These are phyloP conservation scores for Cinnamomum chago DNA, from an alignment of 164 flowering plant genomes.

Conservation along the genomic window DNA sequence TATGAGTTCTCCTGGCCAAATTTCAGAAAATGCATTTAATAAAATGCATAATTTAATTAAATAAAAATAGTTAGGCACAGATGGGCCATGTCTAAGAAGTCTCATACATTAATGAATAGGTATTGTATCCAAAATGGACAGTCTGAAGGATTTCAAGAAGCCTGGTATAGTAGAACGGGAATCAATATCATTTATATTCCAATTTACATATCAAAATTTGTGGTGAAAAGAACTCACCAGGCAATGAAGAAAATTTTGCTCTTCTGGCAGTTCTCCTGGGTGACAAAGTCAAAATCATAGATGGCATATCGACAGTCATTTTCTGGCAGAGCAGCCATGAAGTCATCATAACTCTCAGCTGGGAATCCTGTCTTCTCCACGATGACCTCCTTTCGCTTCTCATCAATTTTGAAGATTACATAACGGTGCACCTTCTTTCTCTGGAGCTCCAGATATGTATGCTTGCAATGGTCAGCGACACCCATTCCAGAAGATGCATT, in stretches of 20 bases:
- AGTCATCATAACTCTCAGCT: slow-evolving; percentile 70
- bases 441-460: slow-evolving; percentile 49
- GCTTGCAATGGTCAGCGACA: slow-evolving; percentile 58
- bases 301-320: slow-evolving; percentile 77
- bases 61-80: not conserved
- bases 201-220: not conserved
- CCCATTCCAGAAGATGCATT: slow-evolving; percentile 73
- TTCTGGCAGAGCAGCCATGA: slow-evolving; percentile 59
- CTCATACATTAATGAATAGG: not conserved
- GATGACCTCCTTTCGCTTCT: slow-evolving; percentile 64
- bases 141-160: not conserved
- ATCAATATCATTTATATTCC: not conserved
- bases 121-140: not conserved
- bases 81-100: not conserved
- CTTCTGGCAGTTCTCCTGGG: slow-evolving; percentile 71
- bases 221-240: slow-evolving; percentile 38
- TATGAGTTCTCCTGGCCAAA: too few relatives aligned
- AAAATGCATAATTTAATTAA: too few relatives aligned
- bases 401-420: slow-evolving; percentile 70
- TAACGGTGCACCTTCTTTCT: slow-evolving; percentile 67
- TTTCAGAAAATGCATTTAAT: too few relatives aligned
- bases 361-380: slow-evolving; percentile 73
- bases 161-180: not conserved
- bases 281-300: slow-evolving; percentile 70
- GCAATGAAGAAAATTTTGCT: slow-evolving; percentile 83